Conservation (phyloP, 257 asterid species). For the Cordia subcordata region DNA sequence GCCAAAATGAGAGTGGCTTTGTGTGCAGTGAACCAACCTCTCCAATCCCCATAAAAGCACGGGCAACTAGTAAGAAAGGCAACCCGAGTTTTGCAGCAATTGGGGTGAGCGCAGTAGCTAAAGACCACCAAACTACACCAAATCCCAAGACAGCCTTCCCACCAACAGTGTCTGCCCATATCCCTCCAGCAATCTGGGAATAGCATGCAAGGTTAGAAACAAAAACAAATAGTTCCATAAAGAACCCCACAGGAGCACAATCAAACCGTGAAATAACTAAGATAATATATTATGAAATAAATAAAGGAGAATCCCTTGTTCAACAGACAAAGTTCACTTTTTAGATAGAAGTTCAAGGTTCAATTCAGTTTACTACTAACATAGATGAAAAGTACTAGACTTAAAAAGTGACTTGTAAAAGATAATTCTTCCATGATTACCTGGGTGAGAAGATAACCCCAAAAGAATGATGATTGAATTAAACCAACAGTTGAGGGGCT, state of each 20-base stretch:
- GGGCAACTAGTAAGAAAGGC: conserved; percentile 78
- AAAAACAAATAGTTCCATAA: conserved; percentile 8
- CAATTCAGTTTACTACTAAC: not conserved
- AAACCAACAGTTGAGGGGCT: conserved; percentile 82
- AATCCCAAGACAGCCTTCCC: conserved; percentile 83
- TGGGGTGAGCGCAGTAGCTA: conserved; percentile 78
- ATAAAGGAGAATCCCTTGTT: not conserved
- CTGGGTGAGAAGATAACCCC: conserved; percentile 98
- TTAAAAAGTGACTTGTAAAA: not conserved
- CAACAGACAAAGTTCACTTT: not conserved
- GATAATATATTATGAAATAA: not conserved
- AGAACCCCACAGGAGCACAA: conserved; percentile 1
- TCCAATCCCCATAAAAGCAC: conserved; percentile 92
- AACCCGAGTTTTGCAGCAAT: conserved; percentile 78
- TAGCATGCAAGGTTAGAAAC: conserved; percentile 12
- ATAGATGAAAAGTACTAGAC: not conserved
- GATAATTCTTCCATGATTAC: conserved; percentile 22
- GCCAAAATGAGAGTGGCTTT: not conserved
- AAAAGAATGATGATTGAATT: conserved; percentile 83
- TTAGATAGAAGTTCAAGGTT: not conserved
- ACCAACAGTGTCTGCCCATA: conserved; percentile 95
- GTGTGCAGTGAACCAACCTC: conserved; percentile 52
- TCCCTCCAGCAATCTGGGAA: conserved; percentile 85
- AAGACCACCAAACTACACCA: conserved; percentile 97
- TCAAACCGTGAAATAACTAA: not conserved